These are phyloP conservation scores for Breynia disticha DNA, from an alignment of 441 rosid species.

Conservation along the genomic window DNA sequence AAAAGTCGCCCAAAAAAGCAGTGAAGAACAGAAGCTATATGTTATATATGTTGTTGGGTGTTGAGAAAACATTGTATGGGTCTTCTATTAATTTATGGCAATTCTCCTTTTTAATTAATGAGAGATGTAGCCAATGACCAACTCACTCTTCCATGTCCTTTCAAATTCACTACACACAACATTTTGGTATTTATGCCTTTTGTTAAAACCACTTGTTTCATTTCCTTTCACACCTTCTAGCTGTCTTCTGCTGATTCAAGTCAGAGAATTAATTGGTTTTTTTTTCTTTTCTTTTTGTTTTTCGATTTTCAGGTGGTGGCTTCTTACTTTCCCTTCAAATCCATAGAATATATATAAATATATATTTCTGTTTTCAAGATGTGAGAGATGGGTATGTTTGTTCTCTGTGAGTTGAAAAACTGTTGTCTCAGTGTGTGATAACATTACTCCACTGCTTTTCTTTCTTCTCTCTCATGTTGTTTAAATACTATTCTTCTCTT, in stretches of 20 bases:
- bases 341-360: conserved; percentile 2
- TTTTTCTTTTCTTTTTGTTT: conserved; percentile 11
- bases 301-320: conserved; percentile 30
- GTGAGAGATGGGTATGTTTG: conserved; percentile 20
- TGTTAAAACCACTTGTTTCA: conserved; percentile 15
- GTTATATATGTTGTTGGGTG: no score
- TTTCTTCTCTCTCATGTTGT: no score
- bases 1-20: conserved; percentile 18
- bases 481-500: no score
- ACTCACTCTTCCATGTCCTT: conserved; percentile 40
- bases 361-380: conserved; percentile 20
- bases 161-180: conserved; percentile 30
- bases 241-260: conserved; percentile 41
- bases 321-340: conserved; percentile 22
- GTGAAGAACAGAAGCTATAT: conserved; percentile 16
- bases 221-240: conserved; percentile 40
- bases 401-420: conserved; percentile 12
- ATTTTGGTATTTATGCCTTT: conserved; percentile 23
- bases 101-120: conserved; percentile 26
- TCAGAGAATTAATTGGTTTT: conserved; percentile 35
- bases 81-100: conserved; percentile 34
- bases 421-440: conserved; percentile 11
- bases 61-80: conserved; percentile 12
- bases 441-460: conserved; percentile 9
- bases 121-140: conserved; percentile 22